phyloP scores from a whole-genome alignment of 75 land plant species.

The Pinus tabuliformis region DNA sequence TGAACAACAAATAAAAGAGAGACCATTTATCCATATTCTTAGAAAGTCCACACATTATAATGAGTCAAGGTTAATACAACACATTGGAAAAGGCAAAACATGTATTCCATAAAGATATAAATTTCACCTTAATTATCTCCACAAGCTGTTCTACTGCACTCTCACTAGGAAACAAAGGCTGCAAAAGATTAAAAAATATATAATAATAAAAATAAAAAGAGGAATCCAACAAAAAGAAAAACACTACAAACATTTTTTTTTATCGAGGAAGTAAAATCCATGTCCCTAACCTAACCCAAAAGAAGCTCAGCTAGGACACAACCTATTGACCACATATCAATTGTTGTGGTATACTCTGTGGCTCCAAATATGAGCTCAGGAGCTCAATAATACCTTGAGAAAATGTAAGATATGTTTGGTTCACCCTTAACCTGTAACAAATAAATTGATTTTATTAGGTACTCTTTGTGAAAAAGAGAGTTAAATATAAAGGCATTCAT shows the following conservation, averaged over 20 bases:
- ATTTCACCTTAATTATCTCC: conserved; percentile 70
- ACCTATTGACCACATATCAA: conserved; percentile 86
- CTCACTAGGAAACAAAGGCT: conserved; percentile 55
- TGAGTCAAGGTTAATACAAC: neutral
- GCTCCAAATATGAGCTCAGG: conserved; percentile 90
- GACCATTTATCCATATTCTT: neutral
- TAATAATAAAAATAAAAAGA: neutral
- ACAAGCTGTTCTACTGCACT: conserved; percentile 81
- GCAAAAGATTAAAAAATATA: conserved; percentile 6
- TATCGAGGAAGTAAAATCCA: neutral
- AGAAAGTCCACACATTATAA: neutral
- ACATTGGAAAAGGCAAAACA: neutral
- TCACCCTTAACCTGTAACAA: conserved; percentile 62
- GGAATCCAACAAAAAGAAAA: neutral
- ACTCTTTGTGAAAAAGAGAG: neutral
- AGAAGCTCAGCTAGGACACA: conserved; percentile 90
- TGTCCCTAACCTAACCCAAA: conserved; percentile 58
- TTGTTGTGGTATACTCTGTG: conserved; percentile 82
- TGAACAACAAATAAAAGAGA: conserved; percentile 10
- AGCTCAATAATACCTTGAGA: conserved; percentile 78
- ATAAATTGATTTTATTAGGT: neutral
- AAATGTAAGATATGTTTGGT: conserved; percentile 78
- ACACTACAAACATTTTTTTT: no score
- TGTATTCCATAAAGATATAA: neutral
- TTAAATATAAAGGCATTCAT: neutral